Evolutionary conservation across 2,329 filamentous ascomycete genomes (phyloP).

Genomic region (Colletotrichum gloeosporioides): DNA sequence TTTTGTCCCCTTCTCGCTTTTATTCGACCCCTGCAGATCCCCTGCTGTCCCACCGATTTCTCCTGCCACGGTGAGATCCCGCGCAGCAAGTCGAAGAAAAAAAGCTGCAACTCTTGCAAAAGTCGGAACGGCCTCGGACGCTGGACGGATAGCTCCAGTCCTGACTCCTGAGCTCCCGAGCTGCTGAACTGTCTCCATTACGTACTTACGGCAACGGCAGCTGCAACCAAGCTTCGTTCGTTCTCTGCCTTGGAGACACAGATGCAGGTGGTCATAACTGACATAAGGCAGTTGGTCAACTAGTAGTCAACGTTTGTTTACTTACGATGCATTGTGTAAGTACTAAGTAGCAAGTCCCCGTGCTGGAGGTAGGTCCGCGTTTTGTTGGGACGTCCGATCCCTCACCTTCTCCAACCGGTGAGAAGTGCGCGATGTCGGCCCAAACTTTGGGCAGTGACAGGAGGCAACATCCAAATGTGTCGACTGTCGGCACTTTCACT

Average conservation of each 20-base stretch:
- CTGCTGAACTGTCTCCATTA: background rate
- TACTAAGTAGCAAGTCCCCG: background rate
- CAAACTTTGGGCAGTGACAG: background rate
- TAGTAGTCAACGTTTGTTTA: background rate
- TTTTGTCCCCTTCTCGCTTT: background rate
- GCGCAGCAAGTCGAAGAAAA: too few species aligned
- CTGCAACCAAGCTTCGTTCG: background rate
- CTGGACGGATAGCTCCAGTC: background rate
- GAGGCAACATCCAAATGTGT: background rate
- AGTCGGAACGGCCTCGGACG: background rate
- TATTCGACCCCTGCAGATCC: background rate
- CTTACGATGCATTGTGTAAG: background rate
- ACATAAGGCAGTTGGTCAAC: background rate
- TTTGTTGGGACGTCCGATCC: constrained; percentile 18
- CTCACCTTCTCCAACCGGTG: constrained; percentile 8
- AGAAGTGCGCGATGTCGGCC: constrained; percentile 3
- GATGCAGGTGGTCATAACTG: background rate
- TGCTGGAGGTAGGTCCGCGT: background rate
- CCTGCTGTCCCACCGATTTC: background rate
- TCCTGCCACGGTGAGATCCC: background rate
- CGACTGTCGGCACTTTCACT: constrained; percentile 8
- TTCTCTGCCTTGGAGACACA: background rate
- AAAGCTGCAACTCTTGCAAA: background rate
- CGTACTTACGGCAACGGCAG: background rate
- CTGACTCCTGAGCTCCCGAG: background rate